phyloP scores from a whole-genome alignment of 2,329 filamentous ascomycete genomes.

The Scopulariopsis brevicaulis region DNA sequence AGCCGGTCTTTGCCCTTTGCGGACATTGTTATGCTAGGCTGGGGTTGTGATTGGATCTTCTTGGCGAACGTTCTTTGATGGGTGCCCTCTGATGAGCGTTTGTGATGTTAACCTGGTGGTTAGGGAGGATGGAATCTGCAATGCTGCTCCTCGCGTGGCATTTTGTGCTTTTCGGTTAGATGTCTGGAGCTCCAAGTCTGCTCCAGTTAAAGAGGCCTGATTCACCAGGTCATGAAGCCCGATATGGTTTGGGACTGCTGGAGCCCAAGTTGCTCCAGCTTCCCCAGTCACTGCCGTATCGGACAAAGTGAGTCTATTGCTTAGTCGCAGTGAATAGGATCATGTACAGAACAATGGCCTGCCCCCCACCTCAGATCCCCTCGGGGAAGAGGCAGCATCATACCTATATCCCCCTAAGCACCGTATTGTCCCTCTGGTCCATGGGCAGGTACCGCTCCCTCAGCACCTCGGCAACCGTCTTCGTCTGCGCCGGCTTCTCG shows the following conservation, averaged over 20 bases:
- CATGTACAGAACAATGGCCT: neutral
- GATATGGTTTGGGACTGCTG: no score
- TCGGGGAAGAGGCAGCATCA: neutral
- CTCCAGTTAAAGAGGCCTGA: no score
- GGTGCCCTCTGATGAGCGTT: neutral
- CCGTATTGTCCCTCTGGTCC: slow-evolving; percentile 30
- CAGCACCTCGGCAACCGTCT: slow-evolving; percentile 40
- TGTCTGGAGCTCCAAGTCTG: no score
- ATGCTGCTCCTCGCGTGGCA: neutral
- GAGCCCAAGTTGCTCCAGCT: no score
- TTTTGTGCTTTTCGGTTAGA: no score
- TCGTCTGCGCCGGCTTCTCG: slow-evolving; percentile 28
- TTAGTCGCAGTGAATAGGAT: neutral
- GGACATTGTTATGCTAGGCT: neutral
- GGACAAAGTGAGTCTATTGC: neutral
- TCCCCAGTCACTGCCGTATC: neutral
- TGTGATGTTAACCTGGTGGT: neutral
- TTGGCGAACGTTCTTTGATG: neutral
- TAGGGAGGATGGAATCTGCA: neutral
- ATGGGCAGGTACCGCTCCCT: slow-evolving; percentile 42
- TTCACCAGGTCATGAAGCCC: no score
- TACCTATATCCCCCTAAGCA: slow-evolving; percentile 21
- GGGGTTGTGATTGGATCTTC: neutral
- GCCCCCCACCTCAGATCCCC: neutral
- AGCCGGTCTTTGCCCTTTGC: neutral